These are phyloP conservation scores for Saccharomycopsis hybrid DNA, from an alignment of 1,139 yeast genomes.

Conservation along the genomic window DNA sequence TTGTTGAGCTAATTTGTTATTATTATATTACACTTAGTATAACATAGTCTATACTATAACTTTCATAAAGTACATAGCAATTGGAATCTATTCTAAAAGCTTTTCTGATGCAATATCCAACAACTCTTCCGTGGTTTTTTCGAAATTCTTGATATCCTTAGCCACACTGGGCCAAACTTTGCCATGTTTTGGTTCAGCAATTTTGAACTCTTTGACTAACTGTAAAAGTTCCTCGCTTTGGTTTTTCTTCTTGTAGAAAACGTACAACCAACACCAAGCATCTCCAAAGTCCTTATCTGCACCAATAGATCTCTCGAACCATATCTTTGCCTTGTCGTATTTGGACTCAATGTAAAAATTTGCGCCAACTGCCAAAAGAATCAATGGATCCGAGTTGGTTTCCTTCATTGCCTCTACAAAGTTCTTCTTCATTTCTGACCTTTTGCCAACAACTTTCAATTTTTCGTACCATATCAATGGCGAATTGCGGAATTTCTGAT, in stretches of 20 bases:
- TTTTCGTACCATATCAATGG: constrained; percentile 60
- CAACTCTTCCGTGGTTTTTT: constrained; percentile 34
- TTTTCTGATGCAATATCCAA: constrained; percentile 28
- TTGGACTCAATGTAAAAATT: constrained; percentile 69
- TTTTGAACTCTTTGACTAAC: constrained; percentile 30
- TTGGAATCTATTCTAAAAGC: constrained; percentile 6
- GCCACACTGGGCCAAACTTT: constrained; percentile 44
- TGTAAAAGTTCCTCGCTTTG: constrained; percentile 27
- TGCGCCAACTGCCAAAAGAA: constrained; percentile 59
- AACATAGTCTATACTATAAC: no score
- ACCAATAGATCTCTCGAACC: constrained; percentile 68
- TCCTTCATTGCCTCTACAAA: constrained; percentile 67
- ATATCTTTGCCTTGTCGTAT: constrained; percentile 54
- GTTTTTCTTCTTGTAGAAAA: constrained; percentile 33
- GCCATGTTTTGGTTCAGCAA: constrained; percentile 54
- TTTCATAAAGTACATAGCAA: no score
- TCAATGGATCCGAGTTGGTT: constrained; percentile 54
- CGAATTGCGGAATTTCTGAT: constrained; percentile 53
- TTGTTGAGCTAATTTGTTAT: no score
- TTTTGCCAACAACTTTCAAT: constrained; percentile 44
- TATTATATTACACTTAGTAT: no score
- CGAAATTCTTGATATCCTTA: constrained; percentile 40
- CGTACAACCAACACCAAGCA: constrained; percentile 65
- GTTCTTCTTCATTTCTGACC: constrained; percentile 53
- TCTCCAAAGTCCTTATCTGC: constrained; percentile 64